Conservation (phyloP, 2,329 filamentous ascomycete species). For the Paecilomyces sp. region DNA sequence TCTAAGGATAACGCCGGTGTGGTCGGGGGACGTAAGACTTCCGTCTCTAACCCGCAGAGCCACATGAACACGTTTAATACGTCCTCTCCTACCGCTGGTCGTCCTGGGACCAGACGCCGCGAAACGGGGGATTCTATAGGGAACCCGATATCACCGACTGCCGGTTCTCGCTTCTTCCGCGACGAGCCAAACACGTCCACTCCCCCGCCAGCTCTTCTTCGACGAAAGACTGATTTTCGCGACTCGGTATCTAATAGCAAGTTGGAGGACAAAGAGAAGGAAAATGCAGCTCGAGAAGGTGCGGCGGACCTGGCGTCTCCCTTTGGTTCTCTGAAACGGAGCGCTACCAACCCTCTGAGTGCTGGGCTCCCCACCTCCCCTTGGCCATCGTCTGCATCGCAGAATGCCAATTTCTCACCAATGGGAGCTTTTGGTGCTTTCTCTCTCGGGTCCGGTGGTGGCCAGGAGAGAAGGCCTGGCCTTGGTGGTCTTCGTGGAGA, state of each 20-base stretch:
- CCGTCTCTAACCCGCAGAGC: conserved; percentile 62
- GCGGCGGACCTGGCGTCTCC: conserved; percentile 35
- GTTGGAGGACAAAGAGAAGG: conserved; percentile 46
- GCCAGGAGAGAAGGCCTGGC: conserved; percentile 63
- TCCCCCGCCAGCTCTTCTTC: conserved; percentile 53
- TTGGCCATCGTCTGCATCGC: conserved; percentile 53
- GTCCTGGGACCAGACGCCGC: conserved; percentile 71
- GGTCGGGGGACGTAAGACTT: conserved; percentile 64
- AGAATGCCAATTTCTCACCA: conserved; percentile 57
- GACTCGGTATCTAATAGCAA: conserved; percentile 36
- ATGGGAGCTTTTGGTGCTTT: conserved; percentile 91
- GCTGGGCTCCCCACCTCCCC: conserved; percentile 45
- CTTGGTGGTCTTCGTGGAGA: conserved; percentile 64
- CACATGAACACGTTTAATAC: conserved; percentile 59
- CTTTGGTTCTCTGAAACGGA: conserved; percentile 51
- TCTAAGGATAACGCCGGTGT: conserved; percentile 48
- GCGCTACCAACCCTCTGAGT: conserved; percentile 47
- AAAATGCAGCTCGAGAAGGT: conserved; percentile 34
- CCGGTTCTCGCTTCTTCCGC: conserved; percentile 39
- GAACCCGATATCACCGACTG: conserved; percentile 41
- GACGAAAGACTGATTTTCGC: conserved; percentile 56
- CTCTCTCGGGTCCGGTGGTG: conserved; percentile 51
- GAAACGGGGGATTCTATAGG: conserved; percentile 70
- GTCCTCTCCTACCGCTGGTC: conserved; percentile 64
- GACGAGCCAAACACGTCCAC: conserved; percentile 50